Evolutionary conservation across 331 rosid genomes (phyloP).

Genomic region (Phaseolus coccineus): DNA sequence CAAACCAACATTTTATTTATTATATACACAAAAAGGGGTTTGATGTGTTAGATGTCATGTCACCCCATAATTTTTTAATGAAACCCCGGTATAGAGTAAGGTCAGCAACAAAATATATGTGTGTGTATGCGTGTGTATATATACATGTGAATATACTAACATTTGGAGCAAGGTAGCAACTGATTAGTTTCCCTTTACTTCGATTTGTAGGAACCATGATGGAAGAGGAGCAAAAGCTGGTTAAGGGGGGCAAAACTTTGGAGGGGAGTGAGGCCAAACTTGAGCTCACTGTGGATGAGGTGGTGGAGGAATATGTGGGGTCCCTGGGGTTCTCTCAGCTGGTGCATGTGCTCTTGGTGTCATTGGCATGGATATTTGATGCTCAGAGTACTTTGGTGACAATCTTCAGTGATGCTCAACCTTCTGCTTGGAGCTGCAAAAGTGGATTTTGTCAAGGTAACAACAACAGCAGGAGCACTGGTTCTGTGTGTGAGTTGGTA

Average conservation of each 20-base stretch:
- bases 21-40: neutral
- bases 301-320: conserved; percentile 48
- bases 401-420: conserved; percentile 53
- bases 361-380: conserved; percentile 54
- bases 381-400: conserved; percentile 48
- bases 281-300: conserved; percentile 49
- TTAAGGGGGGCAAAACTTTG: conserved; percentile 10
- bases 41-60: neutral
- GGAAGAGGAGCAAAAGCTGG: conserved; percentile 39
- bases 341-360: conserved; percentile 46
- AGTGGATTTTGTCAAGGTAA: neutral
- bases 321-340: conserved; percentile 48
- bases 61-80: neutral
- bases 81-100: neutral
- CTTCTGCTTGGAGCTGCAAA: conserved; percentile 51
- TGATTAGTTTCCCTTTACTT: neutral
- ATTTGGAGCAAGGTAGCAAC: conserved; percentile 4
- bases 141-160: neutral
- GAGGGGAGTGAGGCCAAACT: conserved; percentile 21
- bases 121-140: too few species aligned
- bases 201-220: conserved; percentile 25
- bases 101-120: neutral
- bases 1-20: neutral
- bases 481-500: conserved; percentile 40
- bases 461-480: neutral